Evolutionary conservation across 2,329 filamentous ascomycete genomes (phyloP).

Genomic region (Fusarium gaditjirri): DNA sequence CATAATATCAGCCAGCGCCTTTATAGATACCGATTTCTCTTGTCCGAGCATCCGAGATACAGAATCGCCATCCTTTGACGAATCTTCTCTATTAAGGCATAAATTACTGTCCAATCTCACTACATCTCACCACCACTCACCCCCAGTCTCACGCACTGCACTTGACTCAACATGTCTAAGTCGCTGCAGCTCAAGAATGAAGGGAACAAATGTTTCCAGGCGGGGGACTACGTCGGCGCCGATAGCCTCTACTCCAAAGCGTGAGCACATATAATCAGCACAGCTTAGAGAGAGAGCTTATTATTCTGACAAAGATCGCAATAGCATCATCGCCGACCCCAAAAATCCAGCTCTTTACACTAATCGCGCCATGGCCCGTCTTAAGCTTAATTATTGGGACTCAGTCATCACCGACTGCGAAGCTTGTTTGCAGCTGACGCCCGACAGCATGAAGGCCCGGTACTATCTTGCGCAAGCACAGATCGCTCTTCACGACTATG

Average conservation of each 20-base stretch:
- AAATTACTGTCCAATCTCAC: neutral
- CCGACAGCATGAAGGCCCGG: slow-evolving; percentile 78
- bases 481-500: slow-evolving; percentile 70
- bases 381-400: slow-evolving; percentile 79
- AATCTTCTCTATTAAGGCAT: neutral
- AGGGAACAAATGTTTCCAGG: slow-evolving; percentile 73
- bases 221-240: slow-evolving; percentile 72
- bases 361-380: slow-evolving; percentile 85
- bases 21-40: neutral
- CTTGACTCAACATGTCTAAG: slow-evolving; percentile 45
- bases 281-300: neutral
- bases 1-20: neutral
- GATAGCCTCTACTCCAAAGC: slow-evolving; percentile 79
- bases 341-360: slow-evolving; percentile 84
- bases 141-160: neutral
- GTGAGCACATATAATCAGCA: slow-evolving; percentile 52
- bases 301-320: slow-evolving; percentile 21
- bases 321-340: slow-evolving; percentile 80
- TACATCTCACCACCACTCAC: neutral
- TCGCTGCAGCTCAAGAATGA: slow-evolving; percentile 62
- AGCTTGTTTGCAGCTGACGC: slow-evolving; percentile 75
- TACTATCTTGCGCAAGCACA: slow-evolving; percentile 88
- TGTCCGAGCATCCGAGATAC: neutral
- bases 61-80: neutral
- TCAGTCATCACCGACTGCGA: slow-evolving; percentile 82